These are phyloP conservation scores for Arthonia radiata DNA, from an alignment of 495 filamentous ascomycete genomes.

Conservation along the genomic window DNA sequence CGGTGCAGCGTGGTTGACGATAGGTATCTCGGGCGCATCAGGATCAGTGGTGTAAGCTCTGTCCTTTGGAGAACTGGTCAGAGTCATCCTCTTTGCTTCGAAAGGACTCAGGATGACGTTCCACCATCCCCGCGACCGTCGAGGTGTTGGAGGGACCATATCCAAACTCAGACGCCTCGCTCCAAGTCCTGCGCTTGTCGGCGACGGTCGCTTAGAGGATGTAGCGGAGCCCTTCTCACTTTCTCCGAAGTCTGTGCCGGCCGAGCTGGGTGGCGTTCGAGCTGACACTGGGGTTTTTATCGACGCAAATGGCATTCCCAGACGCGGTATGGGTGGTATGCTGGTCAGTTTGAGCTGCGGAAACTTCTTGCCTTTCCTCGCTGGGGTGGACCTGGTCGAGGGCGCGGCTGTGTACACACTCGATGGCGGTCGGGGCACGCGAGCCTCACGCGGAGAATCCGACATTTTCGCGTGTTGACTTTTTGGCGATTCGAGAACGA, in stretches of 20 bases:
- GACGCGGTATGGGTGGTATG: no score
- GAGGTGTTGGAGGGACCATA: conserved; percentile 22
- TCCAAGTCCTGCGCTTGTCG: conserved; percentile 3
- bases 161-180: conserved; percentile 7
- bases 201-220: conserved; percentile 2
- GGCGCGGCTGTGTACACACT: no score
- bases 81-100: conserved; percentile 6
- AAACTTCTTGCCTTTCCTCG: no score
- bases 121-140: conserved; percentile 66
- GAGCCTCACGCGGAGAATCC: no score
- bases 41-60: conserved; percentile 11
- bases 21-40: conserved; percentile 12
- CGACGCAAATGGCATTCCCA: no score
- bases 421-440: no score
- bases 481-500: no score
- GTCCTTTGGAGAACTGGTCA: conserved; percentile 12
- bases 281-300: no score
- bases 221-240: conserved; percentile 4
- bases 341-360: no score
- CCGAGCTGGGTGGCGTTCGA: conserved; percentile 5
- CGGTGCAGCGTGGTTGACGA: conserved; percentile 10
- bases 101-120: conserved; percentile 64
- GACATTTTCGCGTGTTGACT: no score
- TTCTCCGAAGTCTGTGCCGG: conserved; percentile 11
- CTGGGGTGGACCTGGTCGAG: no score